phyloP scores from a whole-genome alignment of 441 rosid genomes.

The Daphne laureola region DNA sequence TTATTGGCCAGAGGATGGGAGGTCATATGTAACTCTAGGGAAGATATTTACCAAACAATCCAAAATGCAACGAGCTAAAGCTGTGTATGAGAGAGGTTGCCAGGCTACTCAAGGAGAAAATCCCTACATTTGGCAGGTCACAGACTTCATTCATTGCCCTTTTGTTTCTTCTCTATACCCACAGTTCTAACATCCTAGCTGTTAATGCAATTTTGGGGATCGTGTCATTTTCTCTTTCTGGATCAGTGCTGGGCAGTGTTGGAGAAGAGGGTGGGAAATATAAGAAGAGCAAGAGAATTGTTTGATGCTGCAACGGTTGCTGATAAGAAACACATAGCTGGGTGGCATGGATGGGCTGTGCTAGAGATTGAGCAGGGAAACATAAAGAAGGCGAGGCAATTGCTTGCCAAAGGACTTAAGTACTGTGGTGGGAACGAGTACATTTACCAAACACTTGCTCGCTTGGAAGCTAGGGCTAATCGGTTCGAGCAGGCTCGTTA shows the following conservation, averaged over 20 bases:
- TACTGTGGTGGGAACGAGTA: slow-evolving; percentile 85
- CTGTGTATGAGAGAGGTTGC: slow-evolving; percentile 74
- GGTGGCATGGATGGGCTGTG: slow-evolving; percentile 99
- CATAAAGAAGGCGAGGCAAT: slow-evolving; percentile 83
- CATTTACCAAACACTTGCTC: slow-evolving; percentile 79
- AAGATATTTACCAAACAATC: slow-evolving; percentile 68
- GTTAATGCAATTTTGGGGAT: background rate
- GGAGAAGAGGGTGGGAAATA: slow-evolving; percentile 78
- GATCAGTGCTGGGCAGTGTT: slow-evolving; percentile 96
- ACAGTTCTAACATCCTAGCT: no score
- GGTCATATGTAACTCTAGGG: slow-evolving; percentile 77
- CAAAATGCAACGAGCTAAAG: slow-evolving; percentile 51
- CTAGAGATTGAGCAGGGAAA: slow-evolving; percentile 88
- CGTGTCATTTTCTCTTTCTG: slow-evolving; percentile 14
- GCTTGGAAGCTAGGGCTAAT: slow-evolving; percentile 71
- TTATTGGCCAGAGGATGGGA: slow-evolving; percentile 94
- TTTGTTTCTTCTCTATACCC: background rate
- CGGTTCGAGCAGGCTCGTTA: slow-evolving; percentile 73
- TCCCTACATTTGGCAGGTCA: slow-evolving; percentile 92
- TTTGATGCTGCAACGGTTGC: slow-evolving; percentile 97
- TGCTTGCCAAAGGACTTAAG: slow-evolving; percentile 82
- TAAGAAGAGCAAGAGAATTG: slow-evolving; percentile 76
- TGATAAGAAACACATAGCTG: slow-evolving; percentile 80
- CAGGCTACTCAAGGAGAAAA: slow-evolving; percentile 94
- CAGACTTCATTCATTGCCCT: slow-evolving; percentile 1